A percentile compares a stretch with the other conserved stretches of the same genome.
phyloP scores from a whole-genome alignment of 169 alveolate species.

The Plasmodium relictum region DNA sequence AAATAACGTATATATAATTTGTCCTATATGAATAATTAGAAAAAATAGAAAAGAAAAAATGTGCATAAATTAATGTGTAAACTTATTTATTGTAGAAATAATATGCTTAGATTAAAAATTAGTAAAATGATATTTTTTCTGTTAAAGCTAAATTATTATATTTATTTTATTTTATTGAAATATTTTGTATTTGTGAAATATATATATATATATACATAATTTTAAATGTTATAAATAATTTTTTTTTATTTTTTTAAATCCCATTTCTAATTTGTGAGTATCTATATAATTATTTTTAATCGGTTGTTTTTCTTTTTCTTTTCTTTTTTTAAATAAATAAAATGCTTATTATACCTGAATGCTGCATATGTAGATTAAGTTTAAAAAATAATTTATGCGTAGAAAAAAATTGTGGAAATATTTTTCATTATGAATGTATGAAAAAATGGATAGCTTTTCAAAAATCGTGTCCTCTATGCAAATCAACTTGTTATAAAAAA shows the following conservation, averaged over 20 bases:
- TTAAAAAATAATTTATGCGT: conserved; percentile 68
- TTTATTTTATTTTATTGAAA: neutral
- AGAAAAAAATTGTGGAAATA: conserved; percentile 71
- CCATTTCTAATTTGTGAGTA: too few relatives aligned
- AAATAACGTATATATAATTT: too few relatives aligned
- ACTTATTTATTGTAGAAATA: too few relatives aligned
- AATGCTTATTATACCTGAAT: conserved; percentile 62
- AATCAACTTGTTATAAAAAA: conserved; percentile 35
- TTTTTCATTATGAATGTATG: conserved; percentile 56
- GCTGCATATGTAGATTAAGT: conserved; percentile 67
- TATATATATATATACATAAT: too few relatives aligned
- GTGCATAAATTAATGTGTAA: too few relatives aligned
- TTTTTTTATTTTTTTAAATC: neutral
- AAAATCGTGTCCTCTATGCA: conserved; percentile 51
- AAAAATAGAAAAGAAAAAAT: too few relatives aligned
- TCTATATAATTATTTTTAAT: too few relatives aligned
- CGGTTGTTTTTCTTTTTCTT: neutral
- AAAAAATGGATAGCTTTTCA: conserved; percentile 60
- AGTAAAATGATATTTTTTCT: too few relatives aligned
- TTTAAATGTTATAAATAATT: neutral
- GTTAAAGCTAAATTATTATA: too few relatives aligned
- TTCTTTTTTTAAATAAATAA: conserved; percentile 20
- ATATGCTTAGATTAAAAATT: too few relatives aligned
- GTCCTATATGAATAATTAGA: too few relatives aligned
- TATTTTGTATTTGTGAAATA: neutral